Evolutionary conservation across 805 yeast species (phyloP).

Genomic region (Lipomyces yamadae): DNA sequence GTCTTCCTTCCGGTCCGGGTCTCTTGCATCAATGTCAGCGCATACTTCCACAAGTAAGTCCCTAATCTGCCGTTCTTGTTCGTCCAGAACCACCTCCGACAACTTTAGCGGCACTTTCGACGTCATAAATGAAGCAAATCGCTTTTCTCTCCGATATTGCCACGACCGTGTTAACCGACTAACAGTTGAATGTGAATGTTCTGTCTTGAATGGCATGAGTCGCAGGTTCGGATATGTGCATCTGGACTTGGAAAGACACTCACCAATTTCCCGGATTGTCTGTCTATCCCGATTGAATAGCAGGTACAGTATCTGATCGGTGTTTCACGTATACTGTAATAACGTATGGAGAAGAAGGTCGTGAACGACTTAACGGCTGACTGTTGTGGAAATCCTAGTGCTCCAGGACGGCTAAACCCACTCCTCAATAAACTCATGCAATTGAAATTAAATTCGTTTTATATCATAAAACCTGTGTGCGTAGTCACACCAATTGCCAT

Average conservation of each 20-base stretch:
- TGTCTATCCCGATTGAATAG: background rate
- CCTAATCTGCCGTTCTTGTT: constrained; percentile 43
- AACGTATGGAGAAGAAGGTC: background rate
- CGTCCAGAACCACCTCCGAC: constrained; percentile 4
- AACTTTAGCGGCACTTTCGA: background rate
- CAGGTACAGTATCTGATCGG: background rate
- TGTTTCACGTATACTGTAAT: background rate
- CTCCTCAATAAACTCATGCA: background rate
- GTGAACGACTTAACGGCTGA: background rate
- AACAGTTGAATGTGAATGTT: background rate
- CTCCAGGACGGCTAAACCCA: background rate
- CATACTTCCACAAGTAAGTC: constrained; percentile 42
- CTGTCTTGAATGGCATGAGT: background rate
- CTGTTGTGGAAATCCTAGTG: background rate
- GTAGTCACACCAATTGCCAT: background rate
- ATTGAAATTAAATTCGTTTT: background rate
- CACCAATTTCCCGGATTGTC: background rate
- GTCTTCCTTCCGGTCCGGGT: constrained; percentile 33
- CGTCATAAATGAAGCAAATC: background rate
- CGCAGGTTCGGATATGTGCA: background rate
- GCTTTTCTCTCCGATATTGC: background rate
- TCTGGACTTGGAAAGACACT: background rate
- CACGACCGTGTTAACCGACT: background rate
- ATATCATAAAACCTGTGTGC: background rate
- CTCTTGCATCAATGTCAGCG: constrained; percentile 37